Conservation (phyloP, 2,329 filamentous ascomycete species). For the Lachnellula hyalina region DNA sequence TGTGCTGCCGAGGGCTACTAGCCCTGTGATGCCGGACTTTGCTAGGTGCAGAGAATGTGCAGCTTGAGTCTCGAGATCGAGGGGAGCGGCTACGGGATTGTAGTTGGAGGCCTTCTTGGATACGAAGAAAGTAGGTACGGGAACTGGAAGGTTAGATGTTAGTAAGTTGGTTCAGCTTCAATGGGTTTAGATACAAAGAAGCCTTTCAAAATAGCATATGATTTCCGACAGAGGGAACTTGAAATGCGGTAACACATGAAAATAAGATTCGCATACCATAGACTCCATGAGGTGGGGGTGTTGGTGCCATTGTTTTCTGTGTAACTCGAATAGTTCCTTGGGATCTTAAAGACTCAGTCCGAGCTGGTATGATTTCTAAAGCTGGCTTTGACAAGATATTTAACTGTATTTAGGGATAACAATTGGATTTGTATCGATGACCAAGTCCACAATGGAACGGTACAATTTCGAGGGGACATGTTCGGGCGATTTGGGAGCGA, state of each 20-base stretch:
- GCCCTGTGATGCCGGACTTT: slow-evolving; percentile 51
- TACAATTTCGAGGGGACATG: background rate
- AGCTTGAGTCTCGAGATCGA: slow-evolving; percentile 53
- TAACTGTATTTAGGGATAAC: background rate
- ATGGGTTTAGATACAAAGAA: background rate
- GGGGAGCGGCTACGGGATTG: slow-evolving; percentile 20
- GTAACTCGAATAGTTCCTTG: background rate
- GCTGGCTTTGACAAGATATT: background rate
- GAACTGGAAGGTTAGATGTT: slow-evolving; percentile 35
- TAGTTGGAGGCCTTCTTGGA: slow-evolving; percentile 25
- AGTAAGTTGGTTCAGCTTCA: background rate
- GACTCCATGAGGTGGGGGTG: background rate
- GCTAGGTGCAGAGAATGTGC: slow-evolving; percentile 56
- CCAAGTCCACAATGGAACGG: background rate
- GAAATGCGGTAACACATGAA: background rate
- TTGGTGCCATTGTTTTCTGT: background rate
- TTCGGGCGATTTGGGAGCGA: background rate
- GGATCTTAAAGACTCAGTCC: too few species aligned
- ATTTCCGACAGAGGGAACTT: background rate
- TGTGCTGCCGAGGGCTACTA: slow-evolving; percentile 58
- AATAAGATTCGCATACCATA: background rate
- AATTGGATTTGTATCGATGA: background rate
- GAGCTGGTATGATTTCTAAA: background rate
- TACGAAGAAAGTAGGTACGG: slow-evolving; percentile 58
- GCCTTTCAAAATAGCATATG: too few species aligned